Conservation (phyloP, 371 early-diverging fungal species). For the Dinochytrium kinnereticum region DNA sequence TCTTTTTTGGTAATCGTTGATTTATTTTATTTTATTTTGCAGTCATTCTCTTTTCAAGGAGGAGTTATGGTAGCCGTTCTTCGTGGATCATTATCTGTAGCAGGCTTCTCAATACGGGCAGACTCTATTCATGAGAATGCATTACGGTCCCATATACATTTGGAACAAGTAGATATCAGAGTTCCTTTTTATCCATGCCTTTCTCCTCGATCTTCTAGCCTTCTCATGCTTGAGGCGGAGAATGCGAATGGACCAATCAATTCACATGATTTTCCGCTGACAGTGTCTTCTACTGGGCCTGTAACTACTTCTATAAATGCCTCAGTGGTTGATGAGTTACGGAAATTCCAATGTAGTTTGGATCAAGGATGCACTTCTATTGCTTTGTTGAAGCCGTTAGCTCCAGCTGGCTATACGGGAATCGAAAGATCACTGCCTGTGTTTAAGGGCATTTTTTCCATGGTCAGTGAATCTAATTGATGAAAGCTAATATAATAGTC, state of each 20-base stretch:
- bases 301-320: no score
- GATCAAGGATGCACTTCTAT: slow-evolving; percentile 43
- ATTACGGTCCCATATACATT: no score
- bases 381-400: slow-evolving; percentile 48
- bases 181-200: slow-evolving; percentile 58
- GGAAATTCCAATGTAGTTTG: slow-evolving; percentile 27
- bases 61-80: slow-evolving; percentile 8
- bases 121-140: no score
- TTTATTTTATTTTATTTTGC: background rate
- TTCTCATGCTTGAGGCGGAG: slow-evolving; percentile 55
- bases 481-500: background rate
- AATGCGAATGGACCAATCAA: no score
- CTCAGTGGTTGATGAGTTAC: no score
- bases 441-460: slow-evolving; percentile 51
- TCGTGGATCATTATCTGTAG: background rate
- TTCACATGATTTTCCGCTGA: no score
- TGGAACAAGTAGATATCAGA: no score
- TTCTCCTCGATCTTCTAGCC: slow-evolving; percentile 66
- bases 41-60: slow-evolving; percentile 21
- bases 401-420: slow-evolving; percentile 50
- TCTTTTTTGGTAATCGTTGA: no score
- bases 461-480: slow-evolving; percentile 27
- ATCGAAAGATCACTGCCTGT: slow-evolving; percentile 51
- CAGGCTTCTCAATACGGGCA: background rate
- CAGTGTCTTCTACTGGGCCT: no score